Base-by-base conservation (phyloP, 495 filamentous ascomycete genomes). In the Rhypophila decipiens region DNA sequence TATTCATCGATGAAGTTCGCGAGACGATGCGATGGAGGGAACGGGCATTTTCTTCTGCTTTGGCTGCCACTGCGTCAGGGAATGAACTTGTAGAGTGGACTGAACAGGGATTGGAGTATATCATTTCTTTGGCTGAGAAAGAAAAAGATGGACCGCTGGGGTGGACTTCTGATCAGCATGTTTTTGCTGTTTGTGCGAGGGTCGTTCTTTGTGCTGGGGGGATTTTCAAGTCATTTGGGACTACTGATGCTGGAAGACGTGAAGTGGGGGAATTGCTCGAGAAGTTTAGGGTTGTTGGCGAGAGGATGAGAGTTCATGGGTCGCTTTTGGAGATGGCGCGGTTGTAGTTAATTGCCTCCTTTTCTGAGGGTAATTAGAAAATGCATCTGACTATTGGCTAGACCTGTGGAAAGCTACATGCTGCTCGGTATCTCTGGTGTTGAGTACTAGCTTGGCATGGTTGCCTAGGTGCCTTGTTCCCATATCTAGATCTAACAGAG, bases 1-100 rank as follows among this genome's bases (percentile, higher is more conserved):
- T 96, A 0, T 96, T 85, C 59, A 71, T 93, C 41, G 90, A 96
- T 55, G 79, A 86, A 40, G 77, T 87, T 2, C 65, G 76, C 7
- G 90, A 96, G 64, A 70, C 79, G 1, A 69, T 72, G 18, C 44
- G 76, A 11, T 96, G 90, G 90, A 64, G 72, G 2, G 46, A 57
- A 5, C 65, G 74, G 7, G 27, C 27, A 7, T 31, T 11, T 69
- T 39, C 40, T 15, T 38, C 42, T 9, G 21, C 21, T 4, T 53
- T 39, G 19, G 38, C 52, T 17, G 54, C 62, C 4, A 40, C 33
- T 2, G 39, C 39, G 9, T n/a, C n/a, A n/a, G 29, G 56, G 1
- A 22, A 24, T 13, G 18, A 38, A 12, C 59, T 74, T 5, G 45
- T 37, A 10, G 33, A 47, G 24, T 90, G 87, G 86, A 71, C 76